Evolutionary conservation across 345 rosid genomes (phyloP), one percentile per base, ranked within the genome.

Genomic region (Eucalyptus pauciflora): DNA sequence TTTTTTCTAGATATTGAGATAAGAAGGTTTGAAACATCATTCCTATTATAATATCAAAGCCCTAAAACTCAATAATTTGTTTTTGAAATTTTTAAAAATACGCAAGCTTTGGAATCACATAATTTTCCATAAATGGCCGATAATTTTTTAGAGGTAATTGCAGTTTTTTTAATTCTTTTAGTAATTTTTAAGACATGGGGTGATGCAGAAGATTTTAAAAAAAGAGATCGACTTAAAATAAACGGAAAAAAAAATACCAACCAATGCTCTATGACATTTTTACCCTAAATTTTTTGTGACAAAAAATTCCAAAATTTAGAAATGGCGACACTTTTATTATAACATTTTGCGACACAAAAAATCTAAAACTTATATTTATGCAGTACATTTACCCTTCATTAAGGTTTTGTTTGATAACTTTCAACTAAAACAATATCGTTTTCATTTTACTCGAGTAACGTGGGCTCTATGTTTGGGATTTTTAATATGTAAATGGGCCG

Each of bases 401-500:
- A 52, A 52, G 25, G 0, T 52, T 52, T 52, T 52, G 10, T 52
- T 52, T 7, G 58, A 20, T 3, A 52, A 52, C 58, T 52, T 8
- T 52, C 0, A 52, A 52, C 1, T 0, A 52, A 52, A 52, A 52
- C 0, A 2, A 20, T 52, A 5, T 18, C 3, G 0, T 13, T 13
- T 50, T 50, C 0, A 50, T 50, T 50, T 50, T 50, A 50, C 16
- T 13, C 0, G 58, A 52, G 58, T 52, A 18, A 20, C 0, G 5
- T 52, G 58, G 58, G 25, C 2, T 52, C 5, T 52, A 52, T 52
- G 10, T 52, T 52, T 52, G 58, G 24, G 24, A 52, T 18, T 18
- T 52, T 52, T 52, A 4, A 52, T 1, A 52, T 7, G 9, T 3
- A 52, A 52, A 18, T 52, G 56, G 9, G 4, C 2, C 9, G 4